Evolutionary conservation across 2,329 filamentous ascomycete species (phyloP).

Genomic region (Aspergillus caelatus): DNA sequence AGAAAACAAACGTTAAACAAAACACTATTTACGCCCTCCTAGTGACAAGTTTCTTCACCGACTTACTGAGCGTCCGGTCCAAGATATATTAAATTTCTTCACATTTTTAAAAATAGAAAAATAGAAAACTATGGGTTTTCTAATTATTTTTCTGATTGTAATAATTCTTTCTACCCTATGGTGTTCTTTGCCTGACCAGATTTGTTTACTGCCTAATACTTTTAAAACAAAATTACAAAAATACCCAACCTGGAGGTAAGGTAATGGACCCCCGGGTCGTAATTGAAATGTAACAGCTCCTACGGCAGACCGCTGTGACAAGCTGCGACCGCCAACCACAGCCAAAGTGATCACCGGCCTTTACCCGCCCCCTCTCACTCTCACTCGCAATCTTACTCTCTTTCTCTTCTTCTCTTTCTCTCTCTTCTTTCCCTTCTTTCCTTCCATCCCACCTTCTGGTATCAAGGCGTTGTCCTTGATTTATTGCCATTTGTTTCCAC

Average conservation of each 20-base stretch:
- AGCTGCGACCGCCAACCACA: conserved; percentile 9
- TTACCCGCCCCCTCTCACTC: conserved; percentile 30
- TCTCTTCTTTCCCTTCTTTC: conserved; percentile 18
- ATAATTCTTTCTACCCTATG: not conserved
- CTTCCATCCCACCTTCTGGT: conserved; percentile 18
- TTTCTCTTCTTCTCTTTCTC: conserved; percentile 15
- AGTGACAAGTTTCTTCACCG: conserved; percentile 1
- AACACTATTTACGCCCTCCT: not conserved
- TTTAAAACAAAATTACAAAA: not conserved
- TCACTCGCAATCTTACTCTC: conserved; percentile 13
- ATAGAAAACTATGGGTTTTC: not conserved
- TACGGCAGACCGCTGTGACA: conserved; percentile 5
- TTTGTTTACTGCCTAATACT: not conserved
- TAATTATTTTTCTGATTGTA: not conserved
- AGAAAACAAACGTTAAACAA: not conserved
- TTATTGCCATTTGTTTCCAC: conserved; percentile 12
- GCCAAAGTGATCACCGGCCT: conserved; percentile 6
- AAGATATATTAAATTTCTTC: not conserved
- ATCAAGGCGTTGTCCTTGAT: conserved; percentile 27
- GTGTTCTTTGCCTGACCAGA: not conserved
- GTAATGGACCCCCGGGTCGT: not conserved
- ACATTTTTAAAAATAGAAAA: not conserved
- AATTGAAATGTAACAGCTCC: not conserved
- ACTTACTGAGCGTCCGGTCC: not conserved
- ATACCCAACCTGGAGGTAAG: not conserved